Percentiles rank a stretch among this genome's conserved stretches.
These are phyloP conservation scores for Angophora floribunda DNA, from an alignment of 345 rosid genomes.

Conservation along the genomic window DNA sequence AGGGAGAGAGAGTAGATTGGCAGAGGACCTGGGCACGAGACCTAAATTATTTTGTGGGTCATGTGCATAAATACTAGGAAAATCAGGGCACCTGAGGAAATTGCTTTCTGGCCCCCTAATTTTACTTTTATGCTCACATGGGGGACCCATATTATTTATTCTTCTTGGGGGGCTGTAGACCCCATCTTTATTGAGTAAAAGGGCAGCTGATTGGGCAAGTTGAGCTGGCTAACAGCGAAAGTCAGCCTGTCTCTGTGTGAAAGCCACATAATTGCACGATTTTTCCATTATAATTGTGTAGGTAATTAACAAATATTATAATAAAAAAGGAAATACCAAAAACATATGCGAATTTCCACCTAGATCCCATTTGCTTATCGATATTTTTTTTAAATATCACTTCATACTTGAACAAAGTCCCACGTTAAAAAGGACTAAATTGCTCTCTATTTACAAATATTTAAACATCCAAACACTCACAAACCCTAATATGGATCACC, in stretches of 20 bases:
- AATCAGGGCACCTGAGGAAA: background rate
- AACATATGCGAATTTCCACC: background rate
- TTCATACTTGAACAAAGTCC: background rate
- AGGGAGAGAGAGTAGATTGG: background rate
- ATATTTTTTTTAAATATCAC: too few species aligned
- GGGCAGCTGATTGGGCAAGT: background rate
- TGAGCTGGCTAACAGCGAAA: background rate
- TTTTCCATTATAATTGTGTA: background rate
- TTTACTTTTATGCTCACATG: background rate
- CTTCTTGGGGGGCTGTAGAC: too few species aligned
- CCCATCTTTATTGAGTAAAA: background rate
- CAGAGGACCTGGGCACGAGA: background rate
- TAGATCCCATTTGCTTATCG: background rate
- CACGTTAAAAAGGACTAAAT: background rate
- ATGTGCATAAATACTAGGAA: background rate
- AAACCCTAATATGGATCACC: background rate
- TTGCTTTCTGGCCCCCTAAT: background rate
- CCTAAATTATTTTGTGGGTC: background rate
- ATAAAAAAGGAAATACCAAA: background rate
- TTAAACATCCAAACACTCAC: rapidly evolving
- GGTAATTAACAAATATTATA: background rate
- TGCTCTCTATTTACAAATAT: background rate
- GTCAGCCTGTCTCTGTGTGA: background rate
- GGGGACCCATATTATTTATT: background rate
- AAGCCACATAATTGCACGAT: background rate